phyloP scores from a whole-genome alignment of 192 early-diverging fungal species.

The Piromyces sp. region DNA sequence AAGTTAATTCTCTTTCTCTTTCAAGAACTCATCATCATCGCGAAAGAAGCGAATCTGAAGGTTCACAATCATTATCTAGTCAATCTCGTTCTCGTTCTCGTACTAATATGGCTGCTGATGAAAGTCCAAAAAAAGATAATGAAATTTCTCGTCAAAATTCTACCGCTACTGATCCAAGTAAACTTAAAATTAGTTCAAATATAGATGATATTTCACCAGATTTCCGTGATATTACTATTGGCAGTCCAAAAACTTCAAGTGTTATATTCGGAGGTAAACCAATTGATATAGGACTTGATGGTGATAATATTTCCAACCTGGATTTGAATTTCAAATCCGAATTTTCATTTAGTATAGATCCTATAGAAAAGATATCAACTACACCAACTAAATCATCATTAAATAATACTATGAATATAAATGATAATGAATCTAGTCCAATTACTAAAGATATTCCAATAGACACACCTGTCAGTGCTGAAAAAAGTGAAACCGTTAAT shows the following conservation, averaged over 20 bases:
- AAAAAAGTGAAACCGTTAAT: neutral
- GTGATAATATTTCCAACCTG: neutral
- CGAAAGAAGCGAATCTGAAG: neutral
- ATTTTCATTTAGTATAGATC: neutral
- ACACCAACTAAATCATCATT: neutral
- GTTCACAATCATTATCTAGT: neutral
- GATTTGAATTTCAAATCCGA: neutral
- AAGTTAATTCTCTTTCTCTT: neutral
- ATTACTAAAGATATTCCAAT: neutral
- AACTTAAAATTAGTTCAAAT: neutral
- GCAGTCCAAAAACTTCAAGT: neutral
- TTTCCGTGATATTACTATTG: neutral
- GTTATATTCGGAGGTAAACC: neutral
- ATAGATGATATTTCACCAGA: neutral
- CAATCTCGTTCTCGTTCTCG: neutral
- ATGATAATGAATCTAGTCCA: neutral
- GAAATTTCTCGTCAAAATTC: neutral
- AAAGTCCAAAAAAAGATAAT: neutral
- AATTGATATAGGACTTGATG: neutral
- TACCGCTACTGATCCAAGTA: neutral
- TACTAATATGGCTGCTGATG: neutral
- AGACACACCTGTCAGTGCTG: neutral
- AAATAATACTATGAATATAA: neutral
- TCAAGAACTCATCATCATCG: neutral
- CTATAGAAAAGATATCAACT: neutral